Evolutionary conservation across 2,329 filamentous ascomycete species (phyloP).

Genomic region (Colletotrichum orbiculare): DNA sequence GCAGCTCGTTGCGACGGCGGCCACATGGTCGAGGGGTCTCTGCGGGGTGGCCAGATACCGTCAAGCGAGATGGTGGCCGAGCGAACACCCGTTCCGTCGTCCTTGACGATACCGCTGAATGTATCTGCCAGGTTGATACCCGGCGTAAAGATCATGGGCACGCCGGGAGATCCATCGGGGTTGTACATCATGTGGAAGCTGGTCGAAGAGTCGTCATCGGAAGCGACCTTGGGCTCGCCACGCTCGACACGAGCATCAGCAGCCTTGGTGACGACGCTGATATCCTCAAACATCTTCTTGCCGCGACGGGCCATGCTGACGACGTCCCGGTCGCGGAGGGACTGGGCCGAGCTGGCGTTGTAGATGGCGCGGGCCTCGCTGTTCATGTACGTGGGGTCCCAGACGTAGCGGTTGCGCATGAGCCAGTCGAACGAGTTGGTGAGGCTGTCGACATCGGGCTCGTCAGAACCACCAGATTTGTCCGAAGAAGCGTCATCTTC

Average conservation of each 20-base stretch:
- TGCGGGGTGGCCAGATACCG: too few species aligned
- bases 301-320: neutral
- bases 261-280: neutral
- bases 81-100: too few species aligned
- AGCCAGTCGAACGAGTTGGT: conserved; percentile 1
- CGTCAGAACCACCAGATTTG: neutral
- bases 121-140: neutral
- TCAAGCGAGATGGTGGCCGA: too few species aligned
- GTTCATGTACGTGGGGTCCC: conserved; percentile 6
- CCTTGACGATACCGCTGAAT: too few species aligned
- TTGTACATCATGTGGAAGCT: neutral
- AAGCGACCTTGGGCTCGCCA: neutral
- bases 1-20: too few species aligned
- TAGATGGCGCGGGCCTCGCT: conserved; percentile 4
- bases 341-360: neutral
- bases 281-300: neutral
- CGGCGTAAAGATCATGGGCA: neutral
- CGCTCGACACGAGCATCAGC: neutral
- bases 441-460: neutral
- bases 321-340: neutral
- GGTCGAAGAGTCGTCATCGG: neutral
- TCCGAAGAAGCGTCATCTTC: too few species aligned
- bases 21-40: too few species aligned
- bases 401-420: conserved; percentile 17
- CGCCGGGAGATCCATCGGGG: neutral